Evolutionary conservation across 2,329 filamentous ascomycete species (phyloP).

Genomic region (Pestalotiopsis sp.): DNA sequence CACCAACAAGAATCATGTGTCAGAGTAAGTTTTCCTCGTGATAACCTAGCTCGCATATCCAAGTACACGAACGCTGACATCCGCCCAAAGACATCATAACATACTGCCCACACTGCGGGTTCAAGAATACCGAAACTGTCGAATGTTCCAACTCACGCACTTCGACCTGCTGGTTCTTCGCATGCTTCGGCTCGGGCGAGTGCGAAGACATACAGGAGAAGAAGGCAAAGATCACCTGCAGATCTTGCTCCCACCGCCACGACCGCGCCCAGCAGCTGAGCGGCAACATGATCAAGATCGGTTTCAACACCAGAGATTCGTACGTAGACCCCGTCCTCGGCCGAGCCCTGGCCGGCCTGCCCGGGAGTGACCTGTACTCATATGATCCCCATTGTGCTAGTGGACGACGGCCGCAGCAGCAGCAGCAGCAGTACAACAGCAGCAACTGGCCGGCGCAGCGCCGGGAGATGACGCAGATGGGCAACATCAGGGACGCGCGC

Average conservation of each 20-base stretch:
- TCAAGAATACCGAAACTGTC: too few relatives aligned
- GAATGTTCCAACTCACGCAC: too few relatives aligned
- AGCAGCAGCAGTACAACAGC: background rate
- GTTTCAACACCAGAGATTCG: slow-evolving; percentile 20
- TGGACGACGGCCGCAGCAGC: slow-evolving; percentile 1
- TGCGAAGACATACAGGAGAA: background rate
- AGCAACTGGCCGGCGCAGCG: background rate
- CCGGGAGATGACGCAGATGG: background rate
- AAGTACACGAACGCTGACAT: too few relatives aligned
- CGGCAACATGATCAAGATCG: background rate
- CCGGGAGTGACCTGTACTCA: slow-evolving; percentile 20
- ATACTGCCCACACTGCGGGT: too few relatives aligned
- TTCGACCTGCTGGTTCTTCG: background rate
- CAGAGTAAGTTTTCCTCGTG: background rate
- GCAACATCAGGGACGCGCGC: background rate
- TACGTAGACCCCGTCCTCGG: slow-evolving; percentile 21
- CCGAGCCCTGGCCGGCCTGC: slow-evolving; percentile 18
- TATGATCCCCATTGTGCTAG: slow-evolving; percentile 14
- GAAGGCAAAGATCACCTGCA: background rate
- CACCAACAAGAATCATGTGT: slow-evolving; percentile 1
- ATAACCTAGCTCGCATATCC: background rate
- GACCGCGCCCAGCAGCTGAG: slow-evolving; percentile 22
- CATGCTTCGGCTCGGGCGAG: slow-evolving; percentile 6
- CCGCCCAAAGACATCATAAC: too few relatives aligned
- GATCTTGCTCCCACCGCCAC: too few relatives aligned